phyloP scores from a whole-genome alignment of 1,139 yeast species.

The Scheffersomyces lignicola region DNA sequence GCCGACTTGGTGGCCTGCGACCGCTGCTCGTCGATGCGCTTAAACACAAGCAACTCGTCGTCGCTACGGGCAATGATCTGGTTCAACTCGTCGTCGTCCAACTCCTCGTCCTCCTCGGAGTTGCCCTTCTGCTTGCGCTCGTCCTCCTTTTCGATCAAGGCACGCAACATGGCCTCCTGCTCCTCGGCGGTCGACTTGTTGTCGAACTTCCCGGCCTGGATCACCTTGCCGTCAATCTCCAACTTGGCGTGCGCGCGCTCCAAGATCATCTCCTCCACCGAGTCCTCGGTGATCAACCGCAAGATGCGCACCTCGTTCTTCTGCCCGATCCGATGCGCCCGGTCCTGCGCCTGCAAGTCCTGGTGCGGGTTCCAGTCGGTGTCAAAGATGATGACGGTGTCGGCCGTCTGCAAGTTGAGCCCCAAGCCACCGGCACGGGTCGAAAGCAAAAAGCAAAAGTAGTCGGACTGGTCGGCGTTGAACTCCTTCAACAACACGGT shows the following conservation, averaged over 20 bases:
- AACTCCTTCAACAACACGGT: slow-evolving; percentile 65
- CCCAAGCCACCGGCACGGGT: slow-evolving; percentile 93
- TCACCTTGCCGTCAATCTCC: slow-evolving; percentile 85
- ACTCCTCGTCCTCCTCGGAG: slow-evolving; percentile 42
- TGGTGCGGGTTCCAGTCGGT: slow-evolving; percentile 95
- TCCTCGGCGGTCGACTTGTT: slow-evolving; percentile 81
- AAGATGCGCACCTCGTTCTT: slow-evolving; percentile 82
- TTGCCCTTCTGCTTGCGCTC: slow-evolving; percentile 44
- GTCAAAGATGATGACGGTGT: slow-evolving; percentile 83
- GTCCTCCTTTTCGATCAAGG: slow-evolving; percentile 71
- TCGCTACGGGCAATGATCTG: slow-evolving; percentile 71
- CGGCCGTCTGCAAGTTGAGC: slow-evolving; percentile 82
- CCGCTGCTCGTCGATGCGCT: slow-evolving; percentile 58
- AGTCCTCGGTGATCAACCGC: slow-evolving; percentile 75
- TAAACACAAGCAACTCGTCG: slow-evolving; percentile 54
- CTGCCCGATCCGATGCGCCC: slow-evolving; percentile 91
- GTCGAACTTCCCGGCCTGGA: slow-evolving; percentile 86
- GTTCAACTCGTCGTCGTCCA: slow-evolving; percentile 73
- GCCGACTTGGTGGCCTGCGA: slow-evolving; percentile 40
- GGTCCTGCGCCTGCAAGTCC: slow-evolving; percentile 87
- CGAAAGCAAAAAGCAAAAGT: slow-evolving; percentile 74
- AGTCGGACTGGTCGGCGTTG: slow-evolving; percentile 71
- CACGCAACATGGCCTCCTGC: slow-evolving; percentile 74
- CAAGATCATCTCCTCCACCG: slow-evolving; percentile 79
- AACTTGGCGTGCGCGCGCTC: slow-evolving; percentile 82